phyloP scores from a whole-genome alignment of 2,329 filamentous ascomycete species.

The Talaromyces pinophilus region DNA sequence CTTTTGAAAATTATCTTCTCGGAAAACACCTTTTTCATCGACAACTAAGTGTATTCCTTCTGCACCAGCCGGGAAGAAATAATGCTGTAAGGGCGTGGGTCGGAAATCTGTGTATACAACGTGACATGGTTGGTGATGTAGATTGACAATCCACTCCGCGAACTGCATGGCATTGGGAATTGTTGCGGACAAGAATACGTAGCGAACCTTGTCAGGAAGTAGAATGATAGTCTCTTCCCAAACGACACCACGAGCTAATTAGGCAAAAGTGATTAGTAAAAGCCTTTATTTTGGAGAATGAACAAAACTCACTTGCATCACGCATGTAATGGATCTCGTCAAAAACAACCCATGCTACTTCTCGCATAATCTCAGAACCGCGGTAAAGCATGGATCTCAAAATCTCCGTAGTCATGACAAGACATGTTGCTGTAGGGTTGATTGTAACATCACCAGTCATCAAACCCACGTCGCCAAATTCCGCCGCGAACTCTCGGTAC shows the following conservation, averaged over 20 bases:
- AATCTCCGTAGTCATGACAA: conserved; percentile 99
- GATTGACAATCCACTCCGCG: conserved; percentile 98
- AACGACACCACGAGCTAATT: conserved; percentile 76
- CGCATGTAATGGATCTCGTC: conserved; percentile 99
- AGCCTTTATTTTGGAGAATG: background rate
- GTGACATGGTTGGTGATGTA: conserved; percentile 95
- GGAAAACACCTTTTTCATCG: conserved; percentile 93
- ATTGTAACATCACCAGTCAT: conserved; percentile 99
- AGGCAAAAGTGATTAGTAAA: conserved; percentile 26
- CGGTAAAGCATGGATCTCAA: conserved; percentile 96
- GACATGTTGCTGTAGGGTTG: conserved; percentile 94
- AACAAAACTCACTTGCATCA: conserved; percentile 63
- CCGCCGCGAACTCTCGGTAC: conserved; percentile 91
- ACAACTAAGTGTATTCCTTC: conserved; percentile 93
- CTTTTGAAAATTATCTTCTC: conserved; percentile 95
- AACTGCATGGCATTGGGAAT: conserved; percentile 99
- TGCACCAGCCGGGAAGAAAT: conserved; percentile 91
- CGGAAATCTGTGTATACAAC: conserved; percentile 99
- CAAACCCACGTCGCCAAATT: conserved; percentile 94
- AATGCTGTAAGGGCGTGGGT: conserved; percentile 93
- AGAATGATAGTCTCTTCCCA: conserved; percentile 99
- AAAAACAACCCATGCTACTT: conserved; percentile 97
- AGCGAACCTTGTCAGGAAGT: conserved; percentile 95
- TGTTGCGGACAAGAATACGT: conserved; percentile 96
- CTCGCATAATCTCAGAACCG: conserved; percentile 98